Percentiles rank a stretch among this genome's conserved stretches.
These are phyloP conservation scores for Saxispiralis lemnorum DNA, from an alignment of 495 filamentous ascomycete species.

Conservation along the genomic window DNA sequence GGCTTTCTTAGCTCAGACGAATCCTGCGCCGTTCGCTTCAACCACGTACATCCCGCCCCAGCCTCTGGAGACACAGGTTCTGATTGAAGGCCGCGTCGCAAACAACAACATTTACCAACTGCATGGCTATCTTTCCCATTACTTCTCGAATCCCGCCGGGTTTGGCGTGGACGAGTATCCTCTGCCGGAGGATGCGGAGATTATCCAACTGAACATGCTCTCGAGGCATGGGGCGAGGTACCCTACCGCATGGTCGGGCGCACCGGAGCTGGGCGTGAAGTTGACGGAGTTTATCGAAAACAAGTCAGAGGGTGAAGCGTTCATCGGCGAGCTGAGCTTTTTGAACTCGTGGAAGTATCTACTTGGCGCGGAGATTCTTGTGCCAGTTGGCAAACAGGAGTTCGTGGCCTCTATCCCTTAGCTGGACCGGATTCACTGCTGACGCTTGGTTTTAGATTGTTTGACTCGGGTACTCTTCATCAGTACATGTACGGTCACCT, in stretches of 20 bases:
- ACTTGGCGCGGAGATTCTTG: conserved; percentile 33
- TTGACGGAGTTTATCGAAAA: conserved; percentile 17
- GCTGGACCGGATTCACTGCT: neutral
- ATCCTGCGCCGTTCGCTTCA: conserved; percentile 33
- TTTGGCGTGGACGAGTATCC: conserved; percentile 16
- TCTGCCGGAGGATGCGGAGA: conserved; percentile 10
- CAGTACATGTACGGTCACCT: conserved; percentile 44
- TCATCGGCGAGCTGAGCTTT: conserved; percentile 33
- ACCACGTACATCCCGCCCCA: conserved; percentile 35
- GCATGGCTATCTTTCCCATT: conserved; percentile 35
- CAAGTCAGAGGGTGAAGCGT: conserved; percentile 17
- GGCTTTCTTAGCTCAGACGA: conserved; percentile 39
- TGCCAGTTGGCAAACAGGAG: conserved; percentile 31
- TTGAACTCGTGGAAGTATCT: conserved; percentile 36
- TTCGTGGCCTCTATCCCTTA: neutral
- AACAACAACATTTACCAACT: conserved; percentile 37
- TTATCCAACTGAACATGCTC: conserved; percentile 16
- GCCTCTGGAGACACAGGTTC: conserved; percentile 39
- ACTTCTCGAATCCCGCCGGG: conserved; percentile 19
- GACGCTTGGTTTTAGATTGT: conserved; percentile 19
- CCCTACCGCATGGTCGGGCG: conserved; percentile 12
- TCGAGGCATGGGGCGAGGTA: conserved; percentile 14
- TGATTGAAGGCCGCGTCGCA: conserved; percentile 30
- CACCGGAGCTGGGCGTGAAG: conserved; percentile 17
- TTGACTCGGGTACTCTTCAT: conserved; percentile 35